Evolutionary conservation across 192 early-diverging fungal genomes (phyloP), one percentile per base, ranked within the genome.

Genomic region (Oehlia diaphana): DNA sequence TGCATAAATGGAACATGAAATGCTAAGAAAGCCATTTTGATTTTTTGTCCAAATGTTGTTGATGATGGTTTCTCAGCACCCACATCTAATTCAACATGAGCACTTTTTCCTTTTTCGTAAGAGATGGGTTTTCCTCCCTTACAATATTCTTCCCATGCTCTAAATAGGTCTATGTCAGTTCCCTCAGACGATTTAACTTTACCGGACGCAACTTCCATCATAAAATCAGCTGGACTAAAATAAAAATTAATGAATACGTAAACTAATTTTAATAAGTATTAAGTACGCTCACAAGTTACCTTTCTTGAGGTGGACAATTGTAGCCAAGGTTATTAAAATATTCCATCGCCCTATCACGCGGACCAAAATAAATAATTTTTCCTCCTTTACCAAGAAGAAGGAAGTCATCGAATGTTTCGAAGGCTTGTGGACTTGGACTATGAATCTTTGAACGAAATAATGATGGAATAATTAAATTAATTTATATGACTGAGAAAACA

Each of bases 351-450:
- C 87, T 83, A 28, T 76, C 81, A 5, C 87, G 71, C 13, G 91
- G 91, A 31, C 92, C 92, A 44, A 89, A 84, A 76, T 90, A 94
- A 19, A 93, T 85, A 14, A 91, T 83, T 39, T 79, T 83, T 2
- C 92, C 92, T 21, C 92, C 90, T 58, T 93, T 92, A n/a, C 92
- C 92, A 23, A 94, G 83, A 37, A 94, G 83, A 26, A 94, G 49
- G 5, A 94, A 82, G 72, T 94, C 92, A 79, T 94, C 91, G 83
- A 94, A 94, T 74, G 91, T 88, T 7, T 84, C 75, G 77, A 92
- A 94, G 0, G 93, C 86, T 16, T 88, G 85, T 3, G 90, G 89
- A 1, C 86, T 86, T 3, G 92, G 92, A 21, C 90, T 91, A 75
- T 94, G 92, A 62, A 94, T 89, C 53, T 58, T 58, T 21, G 44